Conservation (phyloP, 495 filamentous ascomycete genomes). For the Tuber brumale region DNA sequence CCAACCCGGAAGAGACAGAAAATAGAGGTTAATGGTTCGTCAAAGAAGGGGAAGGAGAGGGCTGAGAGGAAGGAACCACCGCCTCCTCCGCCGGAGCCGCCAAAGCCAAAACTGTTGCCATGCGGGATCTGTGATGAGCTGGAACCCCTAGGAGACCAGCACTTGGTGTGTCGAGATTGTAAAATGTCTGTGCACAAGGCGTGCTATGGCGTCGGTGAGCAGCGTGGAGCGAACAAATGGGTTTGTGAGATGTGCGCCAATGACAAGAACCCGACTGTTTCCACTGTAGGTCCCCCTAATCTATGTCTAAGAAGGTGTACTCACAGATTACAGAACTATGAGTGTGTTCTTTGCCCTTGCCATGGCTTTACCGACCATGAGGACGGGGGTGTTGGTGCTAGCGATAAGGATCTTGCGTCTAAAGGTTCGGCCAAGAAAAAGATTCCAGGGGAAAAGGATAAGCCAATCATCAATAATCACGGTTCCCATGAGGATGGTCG, state of each 20-base stretch:
- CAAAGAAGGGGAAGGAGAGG: constrained; percentile 38
- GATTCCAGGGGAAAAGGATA: constrained; percentile 83
- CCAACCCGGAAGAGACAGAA: constrained; percentile 55
- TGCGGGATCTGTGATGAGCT: constrained; percentile 77
- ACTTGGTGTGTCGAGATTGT: constrained; percentile 73
- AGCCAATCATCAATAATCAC: constrained; percentile 58
- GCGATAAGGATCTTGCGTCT: constrained; percentile 45
- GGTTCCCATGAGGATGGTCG: constrained; percentile 43
- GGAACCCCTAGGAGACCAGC: constrained; percentile 64
- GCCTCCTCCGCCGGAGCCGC: constrained; percentile 61
- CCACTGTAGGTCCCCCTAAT: constrained; percentile 57
- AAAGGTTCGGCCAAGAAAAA: constrained; percentile 86
- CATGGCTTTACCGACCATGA: constrained; percentile 32
- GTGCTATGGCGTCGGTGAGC: constrained; percentile 78
- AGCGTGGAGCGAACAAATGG: constrained; percentile 72
- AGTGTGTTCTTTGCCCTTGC: constrained; percentile 85
- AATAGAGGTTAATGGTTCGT: constrained; percentile 32
- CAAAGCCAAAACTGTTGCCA: constrained; percentile 67
- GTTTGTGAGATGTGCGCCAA: constrained; percentile 93
- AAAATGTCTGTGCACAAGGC: constrained; percentile 85
- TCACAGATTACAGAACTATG: constrained; percentile 58
- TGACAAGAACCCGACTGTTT: constrained; percentile 77
- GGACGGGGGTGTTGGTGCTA: constrained; percentile 19
- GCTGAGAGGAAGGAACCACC: constrained; percentile 42
- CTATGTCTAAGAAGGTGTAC: constrained; percentile 6